These are phyloP conservation scores for Calonectria montana DNA, from an alignment of 2,329 filamentous ascomycete species.

Conservation along the genomic window DNA sequence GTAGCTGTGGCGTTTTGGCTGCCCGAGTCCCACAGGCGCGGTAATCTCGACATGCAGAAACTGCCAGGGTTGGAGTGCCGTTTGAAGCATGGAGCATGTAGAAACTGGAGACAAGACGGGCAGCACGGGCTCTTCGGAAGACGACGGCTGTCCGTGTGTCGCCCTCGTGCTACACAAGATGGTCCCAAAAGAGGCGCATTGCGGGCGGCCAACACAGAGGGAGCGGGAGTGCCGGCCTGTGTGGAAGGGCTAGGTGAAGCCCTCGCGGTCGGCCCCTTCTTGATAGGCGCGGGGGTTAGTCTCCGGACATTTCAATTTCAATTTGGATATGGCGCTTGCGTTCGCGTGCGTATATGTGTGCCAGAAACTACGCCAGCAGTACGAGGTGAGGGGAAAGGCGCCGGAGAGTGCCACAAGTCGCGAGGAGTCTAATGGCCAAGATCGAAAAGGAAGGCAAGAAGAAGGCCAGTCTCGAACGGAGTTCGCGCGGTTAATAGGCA, in stretches of 20 bases:
- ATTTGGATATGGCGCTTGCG: too few relatives aligned
- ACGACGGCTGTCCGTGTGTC: slow-evolving; percentile 7
- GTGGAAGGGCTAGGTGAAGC: neutral
- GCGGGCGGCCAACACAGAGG: slow-evolving; percentile 12
- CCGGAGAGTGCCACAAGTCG: neutral
- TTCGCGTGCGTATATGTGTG: neutral
- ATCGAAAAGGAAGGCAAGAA: neutral
- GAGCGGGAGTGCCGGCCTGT: neutral
- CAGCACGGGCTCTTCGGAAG: slow-evolving; percentile 2
- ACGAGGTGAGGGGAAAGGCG: neutral
- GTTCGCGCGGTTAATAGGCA: slow-evolving; percentile 8
- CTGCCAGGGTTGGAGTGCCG: slow-evolving; percentile 19
- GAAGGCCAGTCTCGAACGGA: slow-evolving; percentile 13
- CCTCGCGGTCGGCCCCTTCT: neutral
- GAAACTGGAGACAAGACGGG: neutral
- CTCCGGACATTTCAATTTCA: neutral
- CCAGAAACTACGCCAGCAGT: neutral
- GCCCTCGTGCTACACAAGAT: neutral
- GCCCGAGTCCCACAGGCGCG: slow-evolving; percentile 25
- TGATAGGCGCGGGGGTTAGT: neutral
- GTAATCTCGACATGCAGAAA: slow-evolving; percentile 25
- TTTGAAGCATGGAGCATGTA: slow-evolving; percentile 16
- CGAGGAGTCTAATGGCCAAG: neutral
- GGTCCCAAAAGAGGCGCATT: slow-evolving; percentile 5
- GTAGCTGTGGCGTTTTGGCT: slow-evolving; percentile 26